Evolutionary conservation across 441 rosid genomes (phyloP).

Genomic region (Populus tomentosa): DNA sequence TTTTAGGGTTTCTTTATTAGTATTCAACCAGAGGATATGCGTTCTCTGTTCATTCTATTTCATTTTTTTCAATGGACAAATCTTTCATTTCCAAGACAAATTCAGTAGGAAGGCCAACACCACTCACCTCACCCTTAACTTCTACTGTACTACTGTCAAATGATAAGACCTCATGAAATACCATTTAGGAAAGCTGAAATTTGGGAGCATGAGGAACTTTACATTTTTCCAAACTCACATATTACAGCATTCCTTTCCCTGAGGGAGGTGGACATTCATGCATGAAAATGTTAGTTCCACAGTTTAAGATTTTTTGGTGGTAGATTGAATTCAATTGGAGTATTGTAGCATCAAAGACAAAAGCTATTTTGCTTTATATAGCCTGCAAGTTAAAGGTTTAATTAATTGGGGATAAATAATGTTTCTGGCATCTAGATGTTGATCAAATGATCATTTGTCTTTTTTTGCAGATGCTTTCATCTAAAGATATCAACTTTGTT

Average conservation of each 20-base stretch:
- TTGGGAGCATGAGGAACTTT: neutral
- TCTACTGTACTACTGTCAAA: no score
- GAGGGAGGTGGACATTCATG: neutral
- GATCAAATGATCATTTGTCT: neutral
- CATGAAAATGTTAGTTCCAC: neutral
- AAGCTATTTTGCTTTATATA: neutral
- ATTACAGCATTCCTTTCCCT: neutral
- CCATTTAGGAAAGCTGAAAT: neutral
- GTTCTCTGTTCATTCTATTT: no score
- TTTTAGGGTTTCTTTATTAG: neutral
- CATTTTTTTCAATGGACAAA: neutral
- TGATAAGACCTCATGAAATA: neutral
- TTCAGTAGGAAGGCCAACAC: neutral
- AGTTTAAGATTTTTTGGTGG: neutral
- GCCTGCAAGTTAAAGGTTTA: neutral
- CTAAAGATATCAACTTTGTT: slow-evolving; percentile 90
- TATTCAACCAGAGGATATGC: neutral
- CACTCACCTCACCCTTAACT: no score
- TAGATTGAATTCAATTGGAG: neutral
- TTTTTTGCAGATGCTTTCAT: slow-evolving; percentile 79
- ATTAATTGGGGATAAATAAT: neutral
- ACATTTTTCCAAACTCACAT: neutral
- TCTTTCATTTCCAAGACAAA: neutral
- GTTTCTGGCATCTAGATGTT: neutral
- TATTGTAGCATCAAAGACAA: neutral